Evolutionary conservation across 1,284 basidiomycete species (phyloP).

Genomic region (Moesziomyces sp.): DNA sequence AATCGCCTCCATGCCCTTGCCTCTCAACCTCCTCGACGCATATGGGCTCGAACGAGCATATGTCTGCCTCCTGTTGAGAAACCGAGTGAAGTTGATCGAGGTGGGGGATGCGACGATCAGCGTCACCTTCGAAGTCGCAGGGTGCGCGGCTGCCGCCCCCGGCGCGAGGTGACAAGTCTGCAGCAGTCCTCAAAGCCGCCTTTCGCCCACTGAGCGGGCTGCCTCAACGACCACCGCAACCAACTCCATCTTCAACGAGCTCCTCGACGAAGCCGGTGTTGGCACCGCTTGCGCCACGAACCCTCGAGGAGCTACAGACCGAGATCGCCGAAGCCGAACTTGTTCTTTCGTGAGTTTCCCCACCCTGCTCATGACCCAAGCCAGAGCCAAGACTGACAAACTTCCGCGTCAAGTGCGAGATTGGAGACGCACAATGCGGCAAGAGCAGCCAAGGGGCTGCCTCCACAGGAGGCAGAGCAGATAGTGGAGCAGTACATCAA

Average conservation of each 20-base stretch:
- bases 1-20: too few species aligned
- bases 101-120: conserved; percentile 25
- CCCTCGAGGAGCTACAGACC: conserved; percentile 15
- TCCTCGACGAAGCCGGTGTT: too few species aligned
- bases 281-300: conserved; percentile 2
- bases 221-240: neutral
- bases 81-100: neutral
- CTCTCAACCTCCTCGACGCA: too few species aligned
- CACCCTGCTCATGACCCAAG: neutral
- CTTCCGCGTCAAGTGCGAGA: neutral
- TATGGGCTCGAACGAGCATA: neutral
- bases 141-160: neutral
- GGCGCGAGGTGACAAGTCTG: conserved; percentile 4
- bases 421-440: conserved; percentile 26
- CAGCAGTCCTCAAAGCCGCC: conserved; percentile 21
- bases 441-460: conserved; percentile 4
- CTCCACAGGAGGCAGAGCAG: conserved; percentile 24
- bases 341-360: conserved; percentile 21
- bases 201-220: conserved; percentile 33
- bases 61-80: too few species aligned
- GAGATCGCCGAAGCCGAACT: conserved; percentile 30
- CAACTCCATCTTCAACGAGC: too few species aligned
- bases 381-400: too few species aligned
- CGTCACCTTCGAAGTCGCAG: conserved; percentile 28
- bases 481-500: conserved; percentile 33